A percentile compares a stretch with the other conserved stretches of the same genome.
These are phyloP conservation scores for Thelonectria discophora DNA, from an alignment of 2,329 filamentous ascomycete species.

Conservation along the genomic window DNA sequence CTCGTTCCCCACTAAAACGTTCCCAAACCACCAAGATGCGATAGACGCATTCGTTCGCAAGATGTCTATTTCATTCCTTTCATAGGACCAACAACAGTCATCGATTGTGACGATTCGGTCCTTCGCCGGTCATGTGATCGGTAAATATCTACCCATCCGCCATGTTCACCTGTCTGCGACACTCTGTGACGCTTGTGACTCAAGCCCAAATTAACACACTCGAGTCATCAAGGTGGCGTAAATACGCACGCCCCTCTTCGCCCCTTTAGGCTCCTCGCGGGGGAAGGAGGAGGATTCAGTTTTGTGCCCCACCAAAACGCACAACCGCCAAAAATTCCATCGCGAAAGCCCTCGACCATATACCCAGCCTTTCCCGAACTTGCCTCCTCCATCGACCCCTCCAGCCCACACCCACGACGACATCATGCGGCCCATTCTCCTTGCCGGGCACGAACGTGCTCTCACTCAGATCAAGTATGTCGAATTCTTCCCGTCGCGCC, in stretches of 20 bases:
- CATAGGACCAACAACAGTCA: not conserved
- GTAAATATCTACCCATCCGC: not conserved
- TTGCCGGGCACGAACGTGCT: slow-evolving; percentile 96
- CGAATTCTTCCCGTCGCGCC: not conserved
- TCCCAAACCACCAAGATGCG: not conserved
- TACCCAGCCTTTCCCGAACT: slow-evolving; percentile 43
- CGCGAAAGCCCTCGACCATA: slow-evolving; percentile 47
- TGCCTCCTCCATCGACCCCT: slow-evolving; percentile 43
- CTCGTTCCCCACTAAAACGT: not conserved
- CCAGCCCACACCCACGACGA: slow-evolving; percentile 39
- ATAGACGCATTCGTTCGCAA: not conserved
- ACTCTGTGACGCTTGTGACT: not conserved
- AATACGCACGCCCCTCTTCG: slow-evolving; percentile 15
- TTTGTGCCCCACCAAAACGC: slow-evolving; percentile 55
- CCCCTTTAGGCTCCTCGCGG: slow-evolving; percentile 26
- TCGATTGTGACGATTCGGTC: not conserved
- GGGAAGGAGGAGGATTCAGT: slow-evolving; percentile 33
- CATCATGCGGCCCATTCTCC: slow-evolving; percentile 95
- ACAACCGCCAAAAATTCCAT: slow-evolving; percentile 57
- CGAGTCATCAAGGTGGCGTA: not conserved
- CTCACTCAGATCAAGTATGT: slow-evolving; percentile 90
- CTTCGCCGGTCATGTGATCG: not conserved
- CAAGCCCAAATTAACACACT: slow-evolving; percentile 25
- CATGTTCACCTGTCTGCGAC: not conserved
- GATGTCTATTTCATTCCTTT: not conserved